Evolutionary conservation across 306 rosid genomes (phyloP).

Genomic region (Trifolium fragiferum): DNA sequence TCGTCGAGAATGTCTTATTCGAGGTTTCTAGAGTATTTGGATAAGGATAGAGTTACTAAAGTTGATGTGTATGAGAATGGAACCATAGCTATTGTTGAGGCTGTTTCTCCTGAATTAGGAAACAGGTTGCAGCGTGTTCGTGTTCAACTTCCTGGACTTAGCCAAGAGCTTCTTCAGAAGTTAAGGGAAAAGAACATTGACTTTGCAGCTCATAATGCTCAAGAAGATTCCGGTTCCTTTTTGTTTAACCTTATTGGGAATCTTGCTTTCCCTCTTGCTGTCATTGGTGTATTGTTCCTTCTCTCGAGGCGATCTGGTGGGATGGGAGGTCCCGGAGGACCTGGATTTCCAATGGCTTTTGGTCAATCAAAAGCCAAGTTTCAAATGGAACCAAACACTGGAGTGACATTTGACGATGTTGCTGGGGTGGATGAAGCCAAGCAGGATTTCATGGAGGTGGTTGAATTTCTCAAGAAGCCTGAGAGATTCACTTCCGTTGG

Average conservation of each 20-base stretch:
- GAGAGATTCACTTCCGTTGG: constrained; percentile 98
- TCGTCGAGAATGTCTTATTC: constrained; percentile 99
- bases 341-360: constrained; percentile 86
- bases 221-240: constrained; percentile 92
- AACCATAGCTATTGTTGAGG: constrained; percentile 95
- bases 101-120: constrained; percentile 95
- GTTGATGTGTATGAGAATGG: constrained; percentile 97
- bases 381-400: constrained; percentile 99
- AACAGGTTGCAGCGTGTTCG: constrained; percentile 89
- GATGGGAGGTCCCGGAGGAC: constrained; percentile 99
- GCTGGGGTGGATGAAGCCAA: constrained; percentile 99
- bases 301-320: constrained; percentile 97
- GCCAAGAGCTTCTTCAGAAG: constrained; percentile 97
- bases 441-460: constrained; percentile 99
- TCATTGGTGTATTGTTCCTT: constrained; percentile 90
- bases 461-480: constrained; percentile 97
- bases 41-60: constrained; percentile 88
- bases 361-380: constrained; percentile 99
- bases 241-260: constrained; percentile 92
- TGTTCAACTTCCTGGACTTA: constrained; percentile 96
- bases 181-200: constrained; percentile 96
- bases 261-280: constrained; percentile 87
- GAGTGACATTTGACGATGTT: constrained; percentile 99
- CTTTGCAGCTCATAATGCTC: constrained; percentile 97
- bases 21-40: constrained; percentile 94